phyloP scores from a whole-genome alignment of 352 stramenopile species.

The Phytophthora pisi region DNA sequence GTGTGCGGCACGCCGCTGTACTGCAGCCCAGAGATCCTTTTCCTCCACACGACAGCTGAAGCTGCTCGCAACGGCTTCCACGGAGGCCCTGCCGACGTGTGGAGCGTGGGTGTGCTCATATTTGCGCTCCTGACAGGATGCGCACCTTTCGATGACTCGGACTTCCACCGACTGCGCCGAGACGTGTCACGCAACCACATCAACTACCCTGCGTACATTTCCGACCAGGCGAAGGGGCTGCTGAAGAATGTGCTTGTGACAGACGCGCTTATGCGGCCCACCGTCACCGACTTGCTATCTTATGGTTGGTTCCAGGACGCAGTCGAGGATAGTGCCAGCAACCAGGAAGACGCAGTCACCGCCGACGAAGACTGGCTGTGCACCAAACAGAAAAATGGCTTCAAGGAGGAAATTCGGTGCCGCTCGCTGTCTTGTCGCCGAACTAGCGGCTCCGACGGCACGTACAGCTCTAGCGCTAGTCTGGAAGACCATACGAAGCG shows the following conservation, averaged over 20 bases:
- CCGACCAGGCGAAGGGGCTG: slow-evolving; percentile 63
- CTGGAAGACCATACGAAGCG: slow-evolving; percentile 51
- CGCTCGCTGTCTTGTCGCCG: slow-evolving; percentile 55
- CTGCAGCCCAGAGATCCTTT: slow-evolving; percentile 81
- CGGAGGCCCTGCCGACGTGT: slow-evolving; percentile 74
- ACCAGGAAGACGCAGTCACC: slow-evolving; percentile 17
- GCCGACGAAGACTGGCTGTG: slow-evolving; percentile 27
- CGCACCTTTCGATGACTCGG: slow-evolving; percentile 81
- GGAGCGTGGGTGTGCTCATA: slow-evolving; percentile 80
- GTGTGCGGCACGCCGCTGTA: slow-evolving; percentile 86
- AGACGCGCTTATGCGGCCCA: slow-evolving; percentile 64
- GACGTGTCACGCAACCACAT: slow-evolving; percentile 77
- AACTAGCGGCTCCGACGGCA: slow-evolving; percentile 51
- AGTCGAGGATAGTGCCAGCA: slow-evolving; percentile 9
- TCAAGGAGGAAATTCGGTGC: slow-evolving; percentile 27
- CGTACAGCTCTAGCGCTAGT: slow-evolving; percentile 66
- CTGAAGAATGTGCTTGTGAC: slow-evolving; percentile 72
- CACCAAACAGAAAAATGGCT: slow-evolving; percentile 13
- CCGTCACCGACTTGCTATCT: slow-evolving; percentile 60
- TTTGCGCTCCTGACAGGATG: slow-evolving; percentile 85
- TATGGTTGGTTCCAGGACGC: slow-evolving; percentile 63
- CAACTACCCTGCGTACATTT: slow-evolving; percentile 68
- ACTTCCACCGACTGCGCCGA: slow-evolving; percentile 62
- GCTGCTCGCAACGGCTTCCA: slow-evolving; percentile 48
- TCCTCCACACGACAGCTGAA: slow-evolving; percentile 46